Evolutionary conservation across 2,329 filamentous ascomycete species (phyloP).

Genomic region (Acrodontium crateriforme): DNA sequence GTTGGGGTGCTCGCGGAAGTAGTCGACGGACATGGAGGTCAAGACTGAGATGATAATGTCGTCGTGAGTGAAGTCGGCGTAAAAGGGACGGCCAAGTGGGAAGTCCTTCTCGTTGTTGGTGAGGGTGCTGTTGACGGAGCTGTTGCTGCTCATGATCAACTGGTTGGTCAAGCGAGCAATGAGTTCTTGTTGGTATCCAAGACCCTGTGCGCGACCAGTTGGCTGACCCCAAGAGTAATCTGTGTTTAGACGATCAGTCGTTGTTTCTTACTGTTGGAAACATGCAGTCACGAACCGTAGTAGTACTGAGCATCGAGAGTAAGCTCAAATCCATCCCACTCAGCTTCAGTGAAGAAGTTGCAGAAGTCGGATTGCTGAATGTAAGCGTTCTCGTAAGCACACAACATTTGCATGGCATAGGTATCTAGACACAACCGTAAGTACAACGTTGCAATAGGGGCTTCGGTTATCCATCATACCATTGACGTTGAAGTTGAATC

Average conservation of each 20-base stretch:
- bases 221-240: constrained; percentile 28
- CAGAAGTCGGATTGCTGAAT: constrained; percentile 40
- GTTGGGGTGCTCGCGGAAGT: constrained; percentile 36
- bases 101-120: constrained; percentile 33
- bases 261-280: no score
- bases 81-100: constrained; percentile 35
- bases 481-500: constrained; percentile 35
- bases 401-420: constrained; percentile 36
- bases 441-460: no score
- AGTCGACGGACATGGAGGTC: constrained; percentile 40
- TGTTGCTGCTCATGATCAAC: constrained; percentile 35
- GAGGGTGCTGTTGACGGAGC: constrained; percentile 38
- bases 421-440: no score
- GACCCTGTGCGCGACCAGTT: constrained; percentile 38
- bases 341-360: constrained; percentile 38
- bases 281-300: no score
- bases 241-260: no score
- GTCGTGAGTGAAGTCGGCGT: constrained; percentile 41
- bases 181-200: constrained; percentile 40
- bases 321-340: constrained; percentile 42
- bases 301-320: constrained; percentile 40
- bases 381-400: constrained; percentile 40
- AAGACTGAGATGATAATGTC: constrained; percentile 38
- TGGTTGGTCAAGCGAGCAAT: constrained; percentile 34
- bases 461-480: no score